Evolutionary conservation across 148 eudicot species (phyloP).

Genomic region (Diospyros kaki): DNA sequence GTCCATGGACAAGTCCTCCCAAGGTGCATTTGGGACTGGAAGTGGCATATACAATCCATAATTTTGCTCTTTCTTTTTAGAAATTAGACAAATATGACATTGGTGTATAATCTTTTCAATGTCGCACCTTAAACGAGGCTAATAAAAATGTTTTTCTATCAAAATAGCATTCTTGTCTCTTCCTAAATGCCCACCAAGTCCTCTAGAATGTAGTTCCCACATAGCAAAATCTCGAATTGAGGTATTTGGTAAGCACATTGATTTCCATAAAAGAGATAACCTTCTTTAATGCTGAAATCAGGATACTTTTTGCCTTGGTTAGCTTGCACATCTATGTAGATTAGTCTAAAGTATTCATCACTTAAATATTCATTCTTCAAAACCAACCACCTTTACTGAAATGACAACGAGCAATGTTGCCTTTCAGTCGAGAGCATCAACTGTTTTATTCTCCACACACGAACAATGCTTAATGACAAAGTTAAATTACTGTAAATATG

Average conservation of each 20-base stretch:
- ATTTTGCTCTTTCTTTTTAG: neutral
- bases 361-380: neutral
- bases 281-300: neutral
- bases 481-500: neutral
- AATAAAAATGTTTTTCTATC: neutral
- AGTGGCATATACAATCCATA: neutral
- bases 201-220: neutral
- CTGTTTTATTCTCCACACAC: neutral
- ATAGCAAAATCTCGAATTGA: neutral
- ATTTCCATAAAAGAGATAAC: neutral
- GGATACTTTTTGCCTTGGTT: neutral
- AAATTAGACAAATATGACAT: neutral
- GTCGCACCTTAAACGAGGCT: slow-evolving; percentile 5
- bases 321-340: too few relatives aligned
- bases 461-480: neutral
- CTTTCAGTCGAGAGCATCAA: neutral
- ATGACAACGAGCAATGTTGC: neutral
- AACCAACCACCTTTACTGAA: neutral
- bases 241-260: neutral
- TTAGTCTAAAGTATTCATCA: neutral
- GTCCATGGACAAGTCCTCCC: slow-evolving; percentile 12
- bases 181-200: slow-evolving; percentile 3
- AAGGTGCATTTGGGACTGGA: neutral
- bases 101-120: neutral
- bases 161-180: neutral